Evolutionary conservation across 495 filamentous ascomycete genomes (phyloP).

Genomic region (Aspergillus conjunctus): DNA sequence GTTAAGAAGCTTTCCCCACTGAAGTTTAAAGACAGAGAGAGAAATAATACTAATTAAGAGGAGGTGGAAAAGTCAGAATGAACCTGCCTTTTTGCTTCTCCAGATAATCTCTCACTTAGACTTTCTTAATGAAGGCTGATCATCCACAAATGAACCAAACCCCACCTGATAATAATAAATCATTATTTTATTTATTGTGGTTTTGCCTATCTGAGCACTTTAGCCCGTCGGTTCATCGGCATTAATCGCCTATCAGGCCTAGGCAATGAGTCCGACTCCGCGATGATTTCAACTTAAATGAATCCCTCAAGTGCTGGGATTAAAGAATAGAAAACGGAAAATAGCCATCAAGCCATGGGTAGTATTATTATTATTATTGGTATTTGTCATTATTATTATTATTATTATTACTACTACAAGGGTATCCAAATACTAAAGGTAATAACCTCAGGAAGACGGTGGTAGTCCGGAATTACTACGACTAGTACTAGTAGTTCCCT

Average conservation of each 20-base stretch:
- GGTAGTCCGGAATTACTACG: conserved; percentile 1
- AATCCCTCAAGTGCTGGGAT: background rate
- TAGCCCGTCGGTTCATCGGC: conserved; percentile 24
- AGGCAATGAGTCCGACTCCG: background rate
- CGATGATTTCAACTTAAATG: background rate
- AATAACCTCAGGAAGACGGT: background rate
- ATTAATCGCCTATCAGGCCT: conserved; percentile 18
- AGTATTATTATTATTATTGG: too few species aligned
- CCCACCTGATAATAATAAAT: background rate
- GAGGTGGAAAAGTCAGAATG: background rate
- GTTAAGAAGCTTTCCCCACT: conserved; percentile 18
- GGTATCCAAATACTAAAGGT: background rate
- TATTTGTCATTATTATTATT: too few species aligned
- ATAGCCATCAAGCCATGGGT: too few species aligned
- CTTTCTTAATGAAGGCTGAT: conserved; percentile 2
- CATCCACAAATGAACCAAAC: conserved; percentile 14
- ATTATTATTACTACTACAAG: background rate
- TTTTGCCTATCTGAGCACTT: conserved; percentile 3
- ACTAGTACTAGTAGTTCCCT: too few species aligned
- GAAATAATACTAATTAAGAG: background rate
- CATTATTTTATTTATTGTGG: conserved; percentile 10
- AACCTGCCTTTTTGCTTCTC: background rate
- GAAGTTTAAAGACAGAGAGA: conserved; percentile 7
- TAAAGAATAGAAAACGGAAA: background rate
- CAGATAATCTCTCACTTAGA: background rate